phyloP scores from a whole-genome alignment of 148 eudicot genomes.

The Rhododendron simsii region DNA sequence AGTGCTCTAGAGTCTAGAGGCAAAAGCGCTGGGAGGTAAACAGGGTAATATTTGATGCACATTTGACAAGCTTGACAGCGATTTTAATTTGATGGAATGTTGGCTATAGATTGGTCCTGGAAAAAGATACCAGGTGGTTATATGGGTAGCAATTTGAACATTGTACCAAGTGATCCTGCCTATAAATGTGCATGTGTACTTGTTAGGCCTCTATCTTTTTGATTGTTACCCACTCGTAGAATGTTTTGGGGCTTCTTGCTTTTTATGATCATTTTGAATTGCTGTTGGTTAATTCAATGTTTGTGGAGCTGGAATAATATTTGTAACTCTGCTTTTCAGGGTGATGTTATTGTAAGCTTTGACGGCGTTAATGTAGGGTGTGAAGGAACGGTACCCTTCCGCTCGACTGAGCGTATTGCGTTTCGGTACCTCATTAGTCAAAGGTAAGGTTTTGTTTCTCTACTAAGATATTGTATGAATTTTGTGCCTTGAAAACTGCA shows the following conservation, averaged over 20 bases:
- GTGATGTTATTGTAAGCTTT: slow-evolving; percentile 91
- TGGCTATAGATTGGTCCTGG: background rate
- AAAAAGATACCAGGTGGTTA: background rate
- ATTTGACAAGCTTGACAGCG: background rate
- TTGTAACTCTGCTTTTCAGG: slow-evolving; percentile 40
- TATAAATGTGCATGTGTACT: background rate
- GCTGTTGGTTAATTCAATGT: background rate
- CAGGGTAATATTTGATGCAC: background rate
- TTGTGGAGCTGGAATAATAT: background rate
- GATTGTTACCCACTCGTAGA: background rate
- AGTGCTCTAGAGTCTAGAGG: background rate
- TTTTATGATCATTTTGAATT: background rate
- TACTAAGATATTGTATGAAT: background rate
- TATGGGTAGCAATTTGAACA: background rate
- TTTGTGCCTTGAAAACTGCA: background rate
- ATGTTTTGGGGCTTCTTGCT: background rate
- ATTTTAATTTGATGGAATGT: background rate
- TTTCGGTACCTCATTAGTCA: slow-evolving; percentile 95
- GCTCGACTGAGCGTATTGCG: slow-evolving; percentile 91
- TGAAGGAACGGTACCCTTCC: slow-evolving; percentile 99
- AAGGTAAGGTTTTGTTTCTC: slow-evolving; percentile 48
- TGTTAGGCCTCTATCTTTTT: background rate
- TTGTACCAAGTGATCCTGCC: background rate
- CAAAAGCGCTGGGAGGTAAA: background rate
- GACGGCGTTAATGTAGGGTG: slow-evolving; percentile 70